Evolutionary conservation across 305 asterid genomes (phyloP), one percentile per base, ranked within the genome.

Genomic region (Vinca major): DNA sequence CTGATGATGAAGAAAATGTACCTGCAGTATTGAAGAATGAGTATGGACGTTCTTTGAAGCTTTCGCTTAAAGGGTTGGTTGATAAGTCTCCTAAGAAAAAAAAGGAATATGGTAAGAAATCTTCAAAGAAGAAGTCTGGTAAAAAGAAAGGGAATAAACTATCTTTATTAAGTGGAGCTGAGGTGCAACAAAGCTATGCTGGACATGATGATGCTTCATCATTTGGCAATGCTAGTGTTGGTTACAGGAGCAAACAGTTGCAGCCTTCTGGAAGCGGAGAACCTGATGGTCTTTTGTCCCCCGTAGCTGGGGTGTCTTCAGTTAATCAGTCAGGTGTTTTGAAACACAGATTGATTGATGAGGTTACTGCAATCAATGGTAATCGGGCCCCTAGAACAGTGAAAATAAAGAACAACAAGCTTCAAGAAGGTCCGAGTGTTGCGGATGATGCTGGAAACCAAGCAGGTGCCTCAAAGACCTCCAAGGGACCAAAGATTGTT

Each of bases 1-100:
- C 98, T 16, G 99, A 94, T 63, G 99, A 94, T 72, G 99, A 94
- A 79, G 99, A 91, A 66, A 78, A 74, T 71, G 85, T 75, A 36
- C 87, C 89, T 60, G 68, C 64, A 55, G 58, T 78, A 20, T 60
- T 74, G 67, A 86, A 86, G 80, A 86, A 75, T 68, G 96, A 89
- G 67, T 63, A 57, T 63, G 85, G 89, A 66, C 91, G 89, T 73
- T 82, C 98, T 26, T 73, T 89, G 80, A 94, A 88, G 82, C 85
- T 94, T 58, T 85, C 97, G 73, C 83, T 83, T 20, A 89, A 86
- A 83, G 92, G 96, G 39, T 70, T 83, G 26, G 84, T 80, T 75
- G 95, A 86, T 54, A 88, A 79, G 57, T 89, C 99, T 54, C 89
- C 95, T 44, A 77, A 68, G 80, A 88, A 86, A 90, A 81, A 74